phyloP scores from a whole-genome alignment of 2,329 filamentous ascomycete species.

The Beauveria sp. region DNA sequence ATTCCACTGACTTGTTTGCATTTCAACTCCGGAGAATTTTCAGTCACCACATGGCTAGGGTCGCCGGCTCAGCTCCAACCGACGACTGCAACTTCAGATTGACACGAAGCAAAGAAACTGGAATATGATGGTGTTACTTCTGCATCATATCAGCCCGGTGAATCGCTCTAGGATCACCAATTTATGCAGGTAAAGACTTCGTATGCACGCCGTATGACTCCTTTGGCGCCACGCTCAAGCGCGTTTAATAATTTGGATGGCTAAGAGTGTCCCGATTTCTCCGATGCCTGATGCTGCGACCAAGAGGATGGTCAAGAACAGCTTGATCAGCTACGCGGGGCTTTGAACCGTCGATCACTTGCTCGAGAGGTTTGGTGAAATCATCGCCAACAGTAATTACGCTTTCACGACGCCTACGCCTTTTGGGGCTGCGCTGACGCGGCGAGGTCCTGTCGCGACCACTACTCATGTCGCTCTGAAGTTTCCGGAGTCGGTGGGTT shows the following conservation, averaged over 20 bases:
- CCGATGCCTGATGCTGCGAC: too few relatives aligned
- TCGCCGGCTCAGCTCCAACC: neutral
- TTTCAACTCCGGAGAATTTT: neutral
- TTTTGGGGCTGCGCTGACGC: neutral
- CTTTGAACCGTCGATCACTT: too few relatives aligned
- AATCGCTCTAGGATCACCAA: neutral
- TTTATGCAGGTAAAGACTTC: neutral
- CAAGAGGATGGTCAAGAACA: too few relatives aligned
- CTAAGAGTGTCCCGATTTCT: too few relatives aligned
- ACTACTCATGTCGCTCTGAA: neutral
- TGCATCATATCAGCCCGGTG: neutral
- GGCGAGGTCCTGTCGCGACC: neutral
- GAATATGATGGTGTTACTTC: neutral
- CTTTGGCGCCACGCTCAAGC: too few relatives aligned
- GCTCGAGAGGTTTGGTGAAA: too few relatives aligned
- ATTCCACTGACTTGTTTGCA: neutral
- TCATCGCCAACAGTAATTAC: neutral
- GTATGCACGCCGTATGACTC: too few relatives aligned
- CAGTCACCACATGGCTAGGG: neutral
- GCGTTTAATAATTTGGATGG: too few relatives aligned
- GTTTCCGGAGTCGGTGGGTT: neutral
- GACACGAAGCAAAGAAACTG: neutral
- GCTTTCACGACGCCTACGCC: neutral
- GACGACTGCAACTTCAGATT: neutral
- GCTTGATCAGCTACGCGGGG: too few relatives aligned